Base-by-base conservation (phyloP, 352 stramenopile species). In the Phytophthora europaea region DNA sequence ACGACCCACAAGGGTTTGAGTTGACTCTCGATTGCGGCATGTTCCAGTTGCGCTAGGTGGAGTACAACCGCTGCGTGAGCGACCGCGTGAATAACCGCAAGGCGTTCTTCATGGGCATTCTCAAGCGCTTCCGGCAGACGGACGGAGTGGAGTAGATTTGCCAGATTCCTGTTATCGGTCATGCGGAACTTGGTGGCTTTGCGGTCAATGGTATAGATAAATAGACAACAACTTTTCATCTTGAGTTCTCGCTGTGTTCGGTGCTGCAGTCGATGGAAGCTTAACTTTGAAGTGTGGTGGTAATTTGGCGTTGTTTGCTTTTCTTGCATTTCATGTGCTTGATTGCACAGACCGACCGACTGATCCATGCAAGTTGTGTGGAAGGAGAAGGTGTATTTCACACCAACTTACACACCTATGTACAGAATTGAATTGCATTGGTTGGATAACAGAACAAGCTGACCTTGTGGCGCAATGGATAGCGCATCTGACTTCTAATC, bases 41-140 rank as follows among this genome's bases (percentile, higher is more conserved):
- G 36, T 10, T 13, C 36, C 36, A 43, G 36, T 43, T 43, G 9
- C 36, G 36, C 36, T 15, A 43, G 36, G n/a, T n/a, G 2, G 90
- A 95, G 80, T 95, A 91, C 79, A 91, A 93, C 70, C 78, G 77
- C 13, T 89, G 88, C 54, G 83, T 95, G 13, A 84, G 73, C 50
- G 85, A 94, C 34, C 84, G 76, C 57, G 89, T 96, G 70, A 78
- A 85, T 54, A 96, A 96, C 72, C 89, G 88, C 56, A 94, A 94
- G 74, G 88, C 90, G 8, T 96, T 96, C 61, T 96, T 96, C 73
- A 96, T 96, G 90, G 90, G 90, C 31, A 96, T 96, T 60, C 76
- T 96, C 61, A 96, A 96, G 82, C 90, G 90, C 26, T 96, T 95
- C 76, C 83, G 88, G 34, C 70, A 91, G 40, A 50, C 40, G 18